A percentile compares a stretch with the other conserved stretches of the same genome.
phyloP scores from a whole-genome alignment of 1,139 yeast genomes.

The Chernovozyma aurita region DNA sequence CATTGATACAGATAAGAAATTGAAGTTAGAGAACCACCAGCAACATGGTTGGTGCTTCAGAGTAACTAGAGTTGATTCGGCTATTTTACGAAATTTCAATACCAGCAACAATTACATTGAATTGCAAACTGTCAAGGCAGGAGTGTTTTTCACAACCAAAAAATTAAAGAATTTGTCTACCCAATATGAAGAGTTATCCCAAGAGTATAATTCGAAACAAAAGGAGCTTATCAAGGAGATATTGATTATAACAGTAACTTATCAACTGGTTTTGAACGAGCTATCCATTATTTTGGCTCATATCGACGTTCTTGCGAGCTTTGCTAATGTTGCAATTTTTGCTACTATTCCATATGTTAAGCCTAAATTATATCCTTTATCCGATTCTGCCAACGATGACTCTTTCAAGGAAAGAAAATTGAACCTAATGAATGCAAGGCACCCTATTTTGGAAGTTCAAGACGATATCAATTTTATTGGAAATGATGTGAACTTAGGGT shows the following conservation, averaged over 20 bases:
- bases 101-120: slow-evolving; percentile 59
- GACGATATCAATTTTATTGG: slow-evolving; percentile 85
- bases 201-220: slow-evolving; percentile 72
- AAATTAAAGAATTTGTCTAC: slow-evolving; percentile 56
- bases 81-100: slow-evolving; percentile 57
- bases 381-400: slow-evolving; percentile 18
- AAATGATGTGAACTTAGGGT: slow-evolving; percentile 54
- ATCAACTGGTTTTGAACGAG: slow-evolving; percentile 69
- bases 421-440: slow-evolving; percentile 69
- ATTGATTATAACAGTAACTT: slow-evolving; percentile 72
- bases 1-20: slow-evolving; percentile 79
- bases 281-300: slow-evolving; percentile 63
- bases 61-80: slow-evolving; percentile 84
- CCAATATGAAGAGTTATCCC: slow-evolving; percentile 54
- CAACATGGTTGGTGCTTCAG: slow-evolving; percentile 93
- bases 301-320: slow-evolving; percentile 77
- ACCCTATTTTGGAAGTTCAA: slow-evolving; percentile 90
- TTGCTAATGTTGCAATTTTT: slow-evolving; percentile 80
- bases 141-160: slow-evolving; percentile 81
- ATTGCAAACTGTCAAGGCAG: slow-evolving; percentile 89
- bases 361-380: slow-evolving; percentile 58
- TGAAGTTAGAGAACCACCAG: slow-evolving; percentile 82
- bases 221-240: slow-evolving; percentile 77
- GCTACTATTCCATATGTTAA: slow-evolving; percentile 80
- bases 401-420: slow-evolving; percentile 44